Base-by-base conservation (phyloP, 1,139 yeast genomes). In the Candida sojae region DNA sequence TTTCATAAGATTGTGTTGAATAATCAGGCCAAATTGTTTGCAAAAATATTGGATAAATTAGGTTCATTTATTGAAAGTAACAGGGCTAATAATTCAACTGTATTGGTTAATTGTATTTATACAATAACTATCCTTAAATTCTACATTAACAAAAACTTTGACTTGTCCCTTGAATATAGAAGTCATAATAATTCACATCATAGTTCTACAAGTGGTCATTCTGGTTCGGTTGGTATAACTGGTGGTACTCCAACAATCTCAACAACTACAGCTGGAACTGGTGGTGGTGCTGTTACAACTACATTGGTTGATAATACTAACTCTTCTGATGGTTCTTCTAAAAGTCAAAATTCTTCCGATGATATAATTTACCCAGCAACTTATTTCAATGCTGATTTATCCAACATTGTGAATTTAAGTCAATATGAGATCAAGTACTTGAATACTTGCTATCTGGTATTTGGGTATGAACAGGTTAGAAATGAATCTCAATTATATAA, bases 21-120 rank as follows among this genome's bases (percentile, higher is more conserved):
- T 44, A 67, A 70, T 44, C 79, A 74, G 52, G 55, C 68, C 10
- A 63, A 59, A 40, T 57, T 73, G 30, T 70, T 69, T 53, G 66
- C 68, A 48, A 61, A 62, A 48, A 46, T 69, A 8, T 51, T 61
- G 9, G 51, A 47, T 34, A 67, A 66, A 48, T 53, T 67, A 33
- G 53, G 48, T 31, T 46, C 44, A 4, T 46, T 53, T 35, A 43
- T 53, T 38, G 48, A 52, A 26, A 45, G 47, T 13, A 50, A 55
- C 33, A 48, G 51, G 41, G n/a, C 30, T 9, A 39, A 42, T 40
- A 62, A 57, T 43, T 55, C 70, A 8, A 53, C 60, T 9, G 54
- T 68, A 1, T 51, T 67, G 29, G 56, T 64, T 8, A 63, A 64
- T 48, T 57, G 67, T 12, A 56, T 71, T 34, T 75, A 71, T 39